Conservation (phyloP, 2,329 filamentous ascomycete genomes). For the Aspergillus brasiliensis region DNA sequence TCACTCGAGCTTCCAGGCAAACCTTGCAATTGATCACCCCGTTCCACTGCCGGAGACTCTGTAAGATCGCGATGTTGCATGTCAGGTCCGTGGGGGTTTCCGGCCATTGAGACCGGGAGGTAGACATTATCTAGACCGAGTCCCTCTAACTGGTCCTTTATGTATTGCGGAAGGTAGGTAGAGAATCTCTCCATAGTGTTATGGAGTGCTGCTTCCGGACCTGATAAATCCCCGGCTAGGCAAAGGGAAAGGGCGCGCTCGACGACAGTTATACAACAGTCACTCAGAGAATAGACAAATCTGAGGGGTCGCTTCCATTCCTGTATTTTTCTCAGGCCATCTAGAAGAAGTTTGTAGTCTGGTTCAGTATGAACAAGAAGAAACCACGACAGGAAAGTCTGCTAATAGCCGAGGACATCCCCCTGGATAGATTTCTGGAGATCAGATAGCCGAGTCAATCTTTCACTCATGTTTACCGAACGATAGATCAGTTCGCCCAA, state of each 20-base stretch:
- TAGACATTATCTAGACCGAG: neutral
- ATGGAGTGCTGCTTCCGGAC: neutral
- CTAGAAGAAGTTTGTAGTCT: neutral
- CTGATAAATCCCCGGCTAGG: neutral
- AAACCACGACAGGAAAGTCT: neutral
- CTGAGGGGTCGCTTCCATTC: accelerated
- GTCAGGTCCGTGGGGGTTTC: neutral
- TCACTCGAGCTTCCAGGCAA: neutral
- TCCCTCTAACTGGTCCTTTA: neutral
- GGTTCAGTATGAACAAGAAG: neutral
- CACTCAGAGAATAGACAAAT: neutral
- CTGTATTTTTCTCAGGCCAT: neutral
- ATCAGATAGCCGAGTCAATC: neutral
- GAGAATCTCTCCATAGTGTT: neutral
- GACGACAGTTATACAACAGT: neutral
- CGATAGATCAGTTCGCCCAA: neutral
- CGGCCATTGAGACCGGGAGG: neutral
- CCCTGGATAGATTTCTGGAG: neutral
- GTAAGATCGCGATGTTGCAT: neutral
- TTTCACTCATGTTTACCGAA: neutral
- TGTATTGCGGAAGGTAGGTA: neutral
- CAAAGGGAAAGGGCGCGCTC: neutral
- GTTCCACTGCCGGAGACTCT: too few relatives aligned
- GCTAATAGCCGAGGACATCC: neutral
- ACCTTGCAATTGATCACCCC: neutral